A percentile compares a stretch with the other conserved stretches of the same genome.
Conservation (phyloP, 2,329 filamentous ascomycete species). For the Alternaria sp. region DNA sequence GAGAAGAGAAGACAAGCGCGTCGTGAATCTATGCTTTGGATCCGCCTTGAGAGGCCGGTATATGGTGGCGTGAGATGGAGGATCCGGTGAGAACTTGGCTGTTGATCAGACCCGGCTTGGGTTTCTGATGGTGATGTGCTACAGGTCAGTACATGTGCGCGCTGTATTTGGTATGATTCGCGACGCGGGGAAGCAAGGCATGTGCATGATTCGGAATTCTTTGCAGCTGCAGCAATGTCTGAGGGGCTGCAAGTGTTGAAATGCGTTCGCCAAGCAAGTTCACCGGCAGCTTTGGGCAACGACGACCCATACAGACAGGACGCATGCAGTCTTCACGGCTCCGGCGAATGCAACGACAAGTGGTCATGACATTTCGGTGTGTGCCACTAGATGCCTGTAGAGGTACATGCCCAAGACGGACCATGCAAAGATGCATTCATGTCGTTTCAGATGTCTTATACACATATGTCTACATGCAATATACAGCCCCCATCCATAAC, state of each 20-base stretch:
- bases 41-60: constrained; percentile 17
- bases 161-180: too few species aligned
- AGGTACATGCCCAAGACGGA: not conserved
- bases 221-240: too few species aligned
- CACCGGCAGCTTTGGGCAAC: constrained; percentile 8
- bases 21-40: not conserved
- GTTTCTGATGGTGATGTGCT: not conserved
- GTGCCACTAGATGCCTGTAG: not conserved
- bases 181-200: too few species aligned
- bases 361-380: not conserved
- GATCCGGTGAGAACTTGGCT: constrained; percentile 18
- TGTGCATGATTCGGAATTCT: too few species aligned
- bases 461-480: constrained; percentile 30
- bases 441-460: constrained; percentile 22
- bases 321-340: not conserved
- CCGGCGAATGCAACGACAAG: not conserved
- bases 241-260: not conserved
- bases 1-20: constrained; percentile 10
- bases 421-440: constrained; percentile 1
- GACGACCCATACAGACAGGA: not conserved
- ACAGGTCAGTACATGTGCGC: not conserved
- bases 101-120: constrained; percentile 4
- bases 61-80: constrained; percentile 2
- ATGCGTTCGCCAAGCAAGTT: constrained; percentile 13
- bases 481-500: constrained; percentile 12